Evolutionary conservation across 768 basidiomycete species (phyloP).

Genomic region (Harrya chromipes): DNA sequence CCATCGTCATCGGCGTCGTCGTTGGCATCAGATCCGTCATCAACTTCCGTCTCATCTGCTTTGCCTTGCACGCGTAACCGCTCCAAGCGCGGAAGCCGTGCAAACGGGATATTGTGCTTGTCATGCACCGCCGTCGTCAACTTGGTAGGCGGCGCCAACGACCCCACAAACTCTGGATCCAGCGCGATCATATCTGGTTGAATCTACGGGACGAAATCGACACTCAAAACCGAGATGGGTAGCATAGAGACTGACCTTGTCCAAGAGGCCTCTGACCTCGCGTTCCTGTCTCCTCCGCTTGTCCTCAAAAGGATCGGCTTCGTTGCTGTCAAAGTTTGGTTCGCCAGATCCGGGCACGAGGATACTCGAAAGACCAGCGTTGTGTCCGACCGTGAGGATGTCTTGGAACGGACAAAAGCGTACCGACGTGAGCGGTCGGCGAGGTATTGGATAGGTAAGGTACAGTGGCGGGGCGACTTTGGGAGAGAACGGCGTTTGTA

Average conservation of each 20-base stretch:
- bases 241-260: conserved; percentile 56
- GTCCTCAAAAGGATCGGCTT: conserved; percentile 94
- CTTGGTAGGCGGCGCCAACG: conserved; percentile 58
- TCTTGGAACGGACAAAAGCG: conserved; percentile 92
- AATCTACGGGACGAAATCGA: conserved; percentile 46
- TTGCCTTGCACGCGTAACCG: conserved; percentile 59
- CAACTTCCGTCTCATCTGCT: conserved; percentile 63
- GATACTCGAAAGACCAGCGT: conserved; percentile 75
- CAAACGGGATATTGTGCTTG: conserved; percentile 53
- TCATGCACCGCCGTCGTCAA: conserved; percentile 50
- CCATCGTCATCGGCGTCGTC: conserved; percentile 37
- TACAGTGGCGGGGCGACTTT: conserved; percentile 75
- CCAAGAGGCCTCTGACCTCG: conserved; percentile 86
- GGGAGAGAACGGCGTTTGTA: conserved; percentile 51
- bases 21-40: conserved; percentile 29
- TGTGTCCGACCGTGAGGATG: conserved; percentile 75
- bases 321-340: conserved; percentile 89
- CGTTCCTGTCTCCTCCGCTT: conserved; percentile 78
- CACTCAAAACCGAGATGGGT: no score
- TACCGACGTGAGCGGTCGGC: conserved; percentile 68
- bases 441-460: conserved; percentile 81
- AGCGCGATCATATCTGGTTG: conserved; percentile 90
- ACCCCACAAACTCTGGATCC: conserved; percentile 74
- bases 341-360: conserved; percentile 93
- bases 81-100: conserved; percentile 76